These are phyloP conservation scores for Pestalotiopsis sp. DNA, from an alignment of 2,329 filamentous ascomycete species.

Conservation along the genomic window DNA sequence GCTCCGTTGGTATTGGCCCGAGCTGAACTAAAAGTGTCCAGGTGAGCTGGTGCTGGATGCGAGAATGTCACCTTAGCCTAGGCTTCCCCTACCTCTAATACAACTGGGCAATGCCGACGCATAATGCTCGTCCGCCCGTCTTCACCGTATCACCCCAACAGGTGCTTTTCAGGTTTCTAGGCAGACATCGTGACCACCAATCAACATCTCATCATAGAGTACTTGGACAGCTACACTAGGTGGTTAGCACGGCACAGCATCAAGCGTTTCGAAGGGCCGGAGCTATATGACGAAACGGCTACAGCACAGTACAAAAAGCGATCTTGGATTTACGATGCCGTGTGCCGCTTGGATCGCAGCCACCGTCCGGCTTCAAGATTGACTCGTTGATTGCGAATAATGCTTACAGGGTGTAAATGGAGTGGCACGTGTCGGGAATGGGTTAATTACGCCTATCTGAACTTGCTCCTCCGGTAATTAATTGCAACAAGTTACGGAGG, in stretches of 20 bases:
- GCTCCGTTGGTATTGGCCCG: constrained; percentile 2
- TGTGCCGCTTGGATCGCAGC: neutral
- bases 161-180: too few relatives aligned
- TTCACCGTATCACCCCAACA: neutral
- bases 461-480: neutral
- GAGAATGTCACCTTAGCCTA: neutral
- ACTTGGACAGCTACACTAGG: neutral
- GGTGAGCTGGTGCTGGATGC: constrained; percentile 4
- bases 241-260: neutral
- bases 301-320: neutral
- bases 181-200: neutral
- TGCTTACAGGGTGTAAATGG: neutral
- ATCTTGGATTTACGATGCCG: neutral
- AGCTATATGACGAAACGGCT: neutral
- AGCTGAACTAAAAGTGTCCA: constrained; percentile 6
- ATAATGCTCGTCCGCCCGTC: neutral
- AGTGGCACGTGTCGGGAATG: neutral
- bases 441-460: neutral
- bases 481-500: neutral
- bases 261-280: neutral
- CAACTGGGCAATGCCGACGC: neutral
- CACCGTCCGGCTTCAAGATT: neutral
- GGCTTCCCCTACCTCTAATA: neutral
- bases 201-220: neutral
- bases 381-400: neutral